Conservation (phyloP, 2,329 filamentous ascomycete genomes). For the Epichloe sp. region DNA sequence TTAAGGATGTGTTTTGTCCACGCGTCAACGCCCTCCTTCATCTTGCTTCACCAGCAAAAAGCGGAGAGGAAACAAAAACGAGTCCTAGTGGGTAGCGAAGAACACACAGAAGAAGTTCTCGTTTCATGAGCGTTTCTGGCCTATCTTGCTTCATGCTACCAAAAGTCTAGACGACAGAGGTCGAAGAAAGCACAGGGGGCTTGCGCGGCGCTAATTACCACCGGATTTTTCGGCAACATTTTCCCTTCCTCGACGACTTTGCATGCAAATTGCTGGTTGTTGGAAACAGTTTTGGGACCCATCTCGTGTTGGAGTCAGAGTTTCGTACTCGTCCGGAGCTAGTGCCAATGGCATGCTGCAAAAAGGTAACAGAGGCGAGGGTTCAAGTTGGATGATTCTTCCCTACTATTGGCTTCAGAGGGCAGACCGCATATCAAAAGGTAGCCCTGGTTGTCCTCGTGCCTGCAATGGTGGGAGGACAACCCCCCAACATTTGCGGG, state of each 20-base stretch:
- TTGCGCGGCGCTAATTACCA: neutral
- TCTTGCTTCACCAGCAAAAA: slow-evolving; percentile 18
- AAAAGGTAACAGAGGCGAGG: neutral
- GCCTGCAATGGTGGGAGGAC: slow-evolving; percentile 37
- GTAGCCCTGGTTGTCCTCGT: slow-evolving; percentile 36
- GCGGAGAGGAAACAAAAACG: slow-evolving; percentile 86
- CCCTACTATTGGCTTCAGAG: slow-evolving; percentile 15
- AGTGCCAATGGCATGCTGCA: slow-evolving; percentile 6
- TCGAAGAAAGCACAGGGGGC: slow-evolving; percentile 2
- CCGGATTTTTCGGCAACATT: neutral
- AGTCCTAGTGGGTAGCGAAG: slow-evolving; percentile 78
- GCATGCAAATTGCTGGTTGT: neutral
- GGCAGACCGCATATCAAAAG: slow-evolving; percentile 23
- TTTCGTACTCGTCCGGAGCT: slow-evolving; percentile 67
- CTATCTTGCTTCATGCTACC: neutral
- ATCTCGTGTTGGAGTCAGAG: slow-evolving; percentile 91
- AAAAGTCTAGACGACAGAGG: slow-evolving; percentile 3
- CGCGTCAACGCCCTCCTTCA: slow-evolving; percentile 52
- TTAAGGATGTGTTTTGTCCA: slow-evolving; percentile 95
- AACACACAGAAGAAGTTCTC: slow-evolving; percentile 57
- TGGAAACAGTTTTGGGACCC: slow-evolving; percentile 50
- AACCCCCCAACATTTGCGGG: slow-evolving; percentile 30
- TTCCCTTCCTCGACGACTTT: neutral
- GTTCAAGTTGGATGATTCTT: neutral
- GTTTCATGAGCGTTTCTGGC: neutral